Evolutionary conservation across 805 yeast genomes (phyloP).

Genomic region (Suhomyces sp.): DNA sequence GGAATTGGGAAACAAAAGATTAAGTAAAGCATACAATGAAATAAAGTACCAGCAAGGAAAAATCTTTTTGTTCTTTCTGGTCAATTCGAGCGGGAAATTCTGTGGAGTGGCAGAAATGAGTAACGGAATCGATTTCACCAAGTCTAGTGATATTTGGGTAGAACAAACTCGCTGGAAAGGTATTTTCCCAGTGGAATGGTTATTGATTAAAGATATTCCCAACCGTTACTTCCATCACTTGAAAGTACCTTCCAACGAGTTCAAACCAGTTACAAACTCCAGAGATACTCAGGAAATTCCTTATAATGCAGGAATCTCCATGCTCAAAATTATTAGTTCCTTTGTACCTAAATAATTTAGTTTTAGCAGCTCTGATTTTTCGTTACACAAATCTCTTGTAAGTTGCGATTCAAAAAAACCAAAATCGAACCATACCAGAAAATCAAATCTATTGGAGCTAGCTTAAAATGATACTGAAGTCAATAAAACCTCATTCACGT

Average conservation of each 20-base stretch:
- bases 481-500: not conserved
- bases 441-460: not conserved
- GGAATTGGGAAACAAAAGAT: conserved; percentile 50
- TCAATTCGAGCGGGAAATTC: conserved; percentile 54
- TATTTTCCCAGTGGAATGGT: conserved; percentile 54
- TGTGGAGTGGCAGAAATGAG: conserved; percentile 60
- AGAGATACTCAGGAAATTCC: conserved; percentile 63
- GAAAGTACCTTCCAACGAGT: conserved; percentile 43
- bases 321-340: conserved; percentile 44
- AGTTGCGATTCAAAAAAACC: not conserved
- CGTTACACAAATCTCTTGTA: not conserved
- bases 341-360: conserved; percentile 10
- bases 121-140: conserved; percentile 31
- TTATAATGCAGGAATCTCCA: conserved; percentile 42
- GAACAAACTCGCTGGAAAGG: conserved; percentile 50
- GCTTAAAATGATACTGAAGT: conserved; percentile 1
- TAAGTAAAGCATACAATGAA: conserved; percentile 42
- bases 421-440: not conserved
- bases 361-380: not conserved
- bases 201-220: conserved; percentile 48
- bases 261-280: conserved; percentile 53
- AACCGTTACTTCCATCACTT: conserved; percentile 47
- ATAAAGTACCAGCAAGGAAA: conserved; percentile 18
- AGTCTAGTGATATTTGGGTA: conserved; percentile 44
- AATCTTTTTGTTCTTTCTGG: conserved; percentile 54